phyloP scores from a whole-genome alignment of 2,329 filamentous ascomycete species.

The Penicillium griseofulvum region DNA sequence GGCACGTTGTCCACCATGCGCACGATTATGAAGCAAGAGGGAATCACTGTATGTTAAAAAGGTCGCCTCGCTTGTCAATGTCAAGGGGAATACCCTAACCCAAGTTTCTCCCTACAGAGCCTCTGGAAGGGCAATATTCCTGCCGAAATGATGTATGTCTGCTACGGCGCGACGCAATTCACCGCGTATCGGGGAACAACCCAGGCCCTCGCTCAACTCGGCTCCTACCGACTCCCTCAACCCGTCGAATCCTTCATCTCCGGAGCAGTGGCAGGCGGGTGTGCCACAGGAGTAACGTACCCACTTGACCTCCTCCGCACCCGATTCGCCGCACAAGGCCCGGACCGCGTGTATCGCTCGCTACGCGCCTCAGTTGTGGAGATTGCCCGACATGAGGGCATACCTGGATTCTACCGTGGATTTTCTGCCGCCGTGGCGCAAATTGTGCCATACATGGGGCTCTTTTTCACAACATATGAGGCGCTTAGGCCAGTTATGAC shows the following conservation, averaged over 20 bases:
- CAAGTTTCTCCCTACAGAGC: constrained; percentile 42
- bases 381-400: constrained; percentile 73
- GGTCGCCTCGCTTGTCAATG: not conserved
- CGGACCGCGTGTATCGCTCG: constrained; percentile 71
- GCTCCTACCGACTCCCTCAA: constrained; percentile 56
- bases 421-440: constrained; percentile 77
- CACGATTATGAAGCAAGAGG: constrained; percentile 76
- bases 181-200: constrained; percentile 77
- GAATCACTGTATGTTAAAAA: constrained; percentile 59
- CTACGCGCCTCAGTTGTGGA: constrained; percentile 66
- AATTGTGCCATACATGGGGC: constrained; percentile 93
- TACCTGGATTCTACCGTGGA: constrained; percentile 81
- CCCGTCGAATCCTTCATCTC: constrained; percentile 76
- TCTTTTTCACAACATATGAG: constrained; percentile 93
- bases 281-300: constrained; percentile 81
- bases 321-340: constrained; percentile 92
- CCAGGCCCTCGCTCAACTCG: constrained; percentile 59
- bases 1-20: constrained; percentile 73
- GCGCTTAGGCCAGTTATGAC: constrained; percentile 61
- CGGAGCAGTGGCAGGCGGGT: constrained; percentile 77
- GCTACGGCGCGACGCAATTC: constrained; percentile 88
- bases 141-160: constrained; percentile 89
- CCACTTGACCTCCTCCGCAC: constrained; percentile 90
- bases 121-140: constrained; percentile 99
- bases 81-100: not conserved